phyloP scores from a whole-genome alignment of 2,329 filamentous ascomycete species.

The Penicillium brasilianum region DNA sequence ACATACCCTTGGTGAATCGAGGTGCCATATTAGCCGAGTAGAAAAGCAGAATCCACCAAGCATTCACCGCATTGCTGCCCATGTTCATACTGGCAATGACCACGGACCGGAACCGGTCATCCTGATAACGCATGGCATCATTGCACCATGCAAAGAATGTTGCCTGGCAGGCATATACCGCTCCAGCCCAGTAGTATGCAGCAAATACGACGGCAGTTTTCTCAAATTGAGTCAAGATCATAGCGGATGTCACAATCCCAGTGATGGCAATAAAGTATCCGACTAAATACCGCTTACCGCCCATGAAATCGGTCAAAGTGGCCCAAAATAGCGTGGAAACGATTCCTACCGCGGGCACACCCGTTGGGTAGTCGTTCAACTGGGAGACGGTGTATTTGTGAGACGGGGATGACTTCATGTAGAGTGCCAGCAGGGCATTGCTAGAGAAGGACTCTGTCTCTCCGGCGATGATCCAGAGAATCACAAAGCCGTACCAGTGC shows the following conservation, averaged over 20 bases:
- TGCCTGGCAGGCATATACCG: conserved; percentile 73
- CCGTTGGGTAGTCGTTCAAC: conserved; percentile 60
- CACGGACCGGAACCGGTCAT: conserved; percentile 66
- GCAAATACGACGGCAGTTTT: conserved; percentile 64
- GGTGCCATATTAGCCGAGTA: conserved; percentile 71
- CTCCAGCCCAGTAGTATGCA: conserved; percentile 72
- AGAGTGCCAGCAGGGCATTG: conserved; percentile 63
- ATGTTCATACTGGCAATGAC: conserved; percentile 76
- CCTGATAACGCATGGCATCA: conserved; percentile 68
- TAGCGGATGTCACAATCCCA: conserved; percentile 64
- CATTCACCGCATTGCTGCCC: conserved; percentile 70
- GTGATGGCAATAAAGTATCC: conserved; percentile 71
- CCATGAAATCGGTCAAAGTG: conserved; percentile 64
- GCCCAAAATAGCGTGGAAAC: conserved; percentile 70
- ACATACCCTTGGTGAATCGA: conserved; percentile 62
- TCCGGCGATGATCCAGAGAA: conserved; percentile 64
- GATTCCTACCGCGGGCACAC: conserved; percentile 59
- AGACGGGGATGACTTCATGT: conserved; percentile 55
- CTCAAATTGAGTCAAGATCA: conserved; percentile 62
- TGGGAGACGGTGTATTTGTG: conserved; percentile 55
- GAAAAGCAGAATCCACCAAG: conserved; percentile 75
- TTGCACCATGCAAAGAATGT: conserved; percentile 80
- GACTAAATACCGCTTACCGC: conserved; percentile 68
- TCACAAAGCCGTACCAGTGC: conserved; percentile 46
- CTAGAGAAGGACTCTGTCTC: conserved; percentile 73